These are phyloP conservation scores for Rubus idaeus DNA, from an alignment of 306 rosid species.

Conservation along the genomic window DNA sequence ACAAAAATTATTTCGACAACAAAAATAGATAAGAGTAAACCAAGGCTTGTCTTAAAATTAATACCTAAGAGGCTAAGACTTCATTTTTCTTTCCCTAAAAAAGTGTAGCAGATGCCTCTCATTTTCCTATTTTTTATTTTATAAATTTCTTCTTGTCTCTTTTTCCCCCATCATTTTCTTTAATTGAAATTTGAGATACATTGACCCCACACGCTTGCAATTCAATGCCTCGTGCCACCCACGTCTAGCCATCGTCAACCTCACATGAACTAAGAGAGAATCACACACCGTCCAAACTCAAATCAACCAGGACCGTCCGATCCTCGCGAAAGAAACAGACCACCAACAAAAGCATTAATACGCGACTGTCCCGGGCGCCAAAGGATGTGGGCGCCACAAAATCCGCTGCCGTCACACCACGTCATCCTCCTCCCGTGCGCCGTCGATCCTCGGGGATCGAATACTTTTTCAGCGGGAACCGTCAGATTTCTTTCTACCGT, in stretches of 20 bases:
- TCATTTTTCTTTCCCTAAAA: no score
- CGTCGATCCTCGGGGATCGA: conserved; percentile 28
- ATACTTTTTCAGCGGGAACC: neutral
- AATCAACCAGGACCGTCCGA: neutral
- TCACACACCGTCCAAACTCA: neutral
- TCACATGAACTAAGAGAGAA: neutral
- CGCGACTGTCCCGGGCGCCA: no score
- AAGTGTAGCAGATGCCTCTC: neutral
- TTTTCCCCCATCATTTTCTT: neutral
- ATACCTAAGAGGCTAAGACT: no score
- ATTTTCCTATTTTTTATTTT: neutral
- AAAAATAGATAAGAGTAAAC: no score
- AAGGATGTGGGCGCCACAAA: neutral
- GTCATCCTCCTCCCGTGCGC: conserved; percentile 22
- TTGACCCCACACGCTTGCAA: conserved; percentile 34
- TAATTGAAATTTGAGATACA: neutral
- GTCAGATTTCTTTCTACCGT: no score
- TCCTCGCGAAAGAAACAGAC: no score
- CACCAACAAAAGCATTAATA: no score
- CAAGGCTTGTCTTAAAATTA: no score
- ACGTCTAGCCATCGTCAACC: conserved; percentile 19
- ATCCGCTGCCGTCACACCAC: conserved; percentile 32
- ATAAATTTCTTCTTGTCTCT: neutral
- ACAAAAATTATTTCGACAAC: no score
- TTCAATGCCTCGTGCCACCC: conserved; percentile 30